Evolutionary conservation across 2,329 filamentous ascomycete species (phyloP), one percentile per base, ranked within the genome.

Genomic region (Passalora sequoiae): DNA sequence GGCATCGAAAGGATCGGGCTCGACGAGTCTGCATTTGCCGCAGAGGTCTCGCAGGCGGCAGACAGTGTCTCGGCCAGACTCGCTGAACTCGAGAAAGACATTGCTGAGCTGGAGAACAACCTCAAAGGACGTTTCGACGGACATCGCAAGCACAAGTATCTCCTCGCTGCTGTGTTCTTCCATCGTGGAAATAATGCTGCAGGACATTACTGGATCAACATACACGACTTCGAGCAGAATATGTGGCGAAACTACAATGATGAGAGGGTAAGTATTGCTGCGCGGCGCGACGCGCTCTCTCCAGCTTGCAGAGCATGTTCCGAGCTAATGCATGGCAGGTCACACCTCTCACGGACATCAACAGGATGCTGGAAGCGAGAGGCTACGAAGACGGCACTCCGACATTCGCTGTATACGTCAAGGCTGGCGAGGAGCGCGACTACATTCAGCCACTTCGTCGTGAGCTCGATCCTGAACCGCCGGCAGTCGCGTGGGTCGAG

Each of bases 181-280:
- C 92, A 98, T 63, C 82, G 84, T 15, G 86, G 86, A 22, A 72
- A 74, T 6, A 58, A 64, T 2, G 58, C 60, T 10, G 75, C 76
- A 21, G 92, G 92, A 0, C 92, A 98, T 65, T 98, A 97, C 68
- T 96, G 88, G 83, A 88, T 96, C 32, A 96, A 89, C 76, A 94
- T 98, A 51, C 86, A 82, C 60, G 92, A 97, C 68, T 94, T 94
- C 64, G 77, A 83, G 52, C 77, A 80, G 35, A 69, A 81, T 25
- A 72, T 89, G 15, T 98, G 92, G 89, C 83, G 89, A 44, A 88
- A 86, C 60, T 98, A 96, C 72, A 98, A 98, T 62, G 92, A 98
- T 59, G 83, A 84, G 41, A 76, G n/a, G n/a, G n/a, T n/a, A n/a
- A n/a, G n/a, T n/a, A n/a, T n/a, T n/a, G n/a, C n/a, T n/a, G n/a